These are phyloP conservation scores for Yamadazyma insecticola DNA, from an alignment of 805 yeast species.

Conservation along the genomic window DNA sequence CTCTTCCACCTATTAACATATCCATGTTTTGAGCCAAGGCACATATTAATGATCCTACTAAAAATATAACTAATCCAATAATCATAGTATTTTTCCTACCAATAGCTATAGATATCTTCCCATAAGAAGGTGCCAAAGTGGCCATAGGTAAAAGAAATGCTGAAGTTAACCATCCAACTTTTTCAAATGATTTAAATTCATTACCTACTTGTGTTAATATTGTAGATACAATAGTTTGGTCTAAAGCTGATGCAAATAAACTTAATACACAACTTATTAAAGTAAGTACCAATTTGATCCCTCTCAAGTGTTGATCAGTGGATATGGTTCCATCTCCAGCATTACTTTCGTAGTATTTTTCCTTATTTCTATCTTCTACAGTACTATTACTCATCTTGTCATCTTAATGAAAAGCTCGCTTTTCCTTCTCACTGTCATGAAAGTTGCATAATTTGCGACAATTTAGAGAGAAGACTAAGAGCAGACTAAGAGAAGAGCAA, in stretches of 20 bases:
- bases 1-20: slow-evolving; percentile 67
- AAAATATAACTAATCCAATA: slow-evolving; percentile 49
- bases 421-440: no score
- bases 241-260: slow-evolving; percentile 44
- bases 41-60: slow-evolving; percentile 56
- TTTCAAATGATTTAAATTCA: slow-evolving; percentile 45
- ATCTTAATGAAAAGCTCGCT: no score
- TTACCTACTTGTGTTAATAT: slow-evolving; percentile 46
- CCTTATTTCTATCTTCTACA: slow-evolving; percentile 1
- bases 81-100: slow-evolving; percentile 53
- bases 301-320: slow-evolving; percentile 29
- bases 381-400: no score
- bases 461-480: no score
- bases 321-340: slow-evolving; percentile 41
- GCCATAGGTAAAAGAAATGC: slow-evolving; percentile 55
- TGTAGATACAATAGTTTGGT: slow-evolving; percentile 56
- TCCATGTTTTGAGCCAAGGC: slow-evolving; percentile 54
- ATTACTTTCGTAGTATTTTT: slow-evolving; percentile 28
- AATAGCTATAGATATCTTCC: slow-evolving; percentile 49
- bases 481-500: no score
- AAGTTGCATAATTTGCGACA: no score
- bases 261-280: slow-evolving; percentile 24
- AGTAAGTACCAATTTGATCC: slow-evolving; percentile 20
- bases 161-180: slow-evolving; percentile 56
- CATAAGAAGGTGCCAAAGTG: slow-evolving; percentile 52